phyloP scores from a whole-genome alignment of 2,329 filamentous ascomycete genomes.

The Arachnomyces sp. region DNA sequence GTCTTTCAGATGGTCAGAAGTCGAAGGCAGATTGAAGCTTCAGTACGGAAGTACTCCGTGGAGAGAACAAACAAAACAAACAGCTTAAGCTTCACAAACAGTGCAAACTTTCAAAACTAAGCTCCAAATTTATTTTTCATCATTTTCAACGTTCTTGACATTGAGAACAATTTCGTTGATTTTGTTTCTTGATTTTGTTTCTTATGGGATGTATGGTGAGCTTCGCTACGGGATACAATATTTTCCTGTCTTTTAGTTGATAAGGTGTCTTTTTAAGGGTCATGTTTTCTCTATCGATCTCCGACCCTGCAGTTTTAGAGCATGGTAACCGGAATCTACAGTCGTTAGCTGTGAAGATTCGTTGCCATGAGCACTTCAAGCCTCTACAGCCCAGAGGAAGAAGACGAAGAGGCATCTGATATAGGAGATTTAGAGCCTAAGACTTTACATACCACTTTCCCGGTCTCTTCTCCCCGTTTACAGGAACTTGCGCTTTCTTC shows the following conservation, averaged over 20 bases:
- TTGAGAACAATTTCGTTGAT: no score
- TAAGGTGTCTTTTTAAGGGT: no score
- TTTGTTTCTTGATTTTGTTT: no score
- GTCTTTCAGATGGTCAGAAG: neutral
- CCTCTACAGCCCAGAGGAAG: slow-evolving; percentile 26
- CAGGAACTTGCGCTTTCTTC: slow-evolving; percentile 10
- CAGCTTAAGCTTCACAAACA: slow-evolving; percentile 13
- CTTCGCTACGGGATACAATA: no score
- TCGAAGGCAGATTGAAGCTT: neutral
- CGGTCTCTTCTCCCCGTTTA: slow-evolving; percentile 11
- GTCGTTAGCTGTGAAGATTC: slow-evolving; percentile 3
- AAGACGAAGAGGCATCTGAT: slow-evolving; percentile 19
- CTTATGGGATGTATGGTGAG: no score
- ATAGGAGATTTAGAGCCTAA: slow-evolving; percentile 13
- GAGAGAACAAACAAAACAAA: slow-evolving; percentile 40
- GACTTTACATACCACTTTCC: slow-evolving; percentile 5
- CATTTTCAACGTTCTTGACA: no score
- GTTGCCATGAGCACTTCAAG: slow-evolving; percentile 32
- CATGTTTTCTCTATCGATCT: no score
- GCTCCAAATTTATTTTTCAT: neutral
- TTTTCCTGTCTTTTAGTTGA: no score
- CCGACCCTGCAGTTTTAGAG: neutral
- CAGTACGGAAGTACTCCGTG: neutral
- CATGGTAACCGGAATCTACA: slow-evolving; percentile 2
- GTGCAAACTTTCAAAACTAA: slow-evolving; percentile 12